phyloP scores from a whole-genome alignment of 176 grass and related monocot genomes.

The Puya raimondii region DNA sequence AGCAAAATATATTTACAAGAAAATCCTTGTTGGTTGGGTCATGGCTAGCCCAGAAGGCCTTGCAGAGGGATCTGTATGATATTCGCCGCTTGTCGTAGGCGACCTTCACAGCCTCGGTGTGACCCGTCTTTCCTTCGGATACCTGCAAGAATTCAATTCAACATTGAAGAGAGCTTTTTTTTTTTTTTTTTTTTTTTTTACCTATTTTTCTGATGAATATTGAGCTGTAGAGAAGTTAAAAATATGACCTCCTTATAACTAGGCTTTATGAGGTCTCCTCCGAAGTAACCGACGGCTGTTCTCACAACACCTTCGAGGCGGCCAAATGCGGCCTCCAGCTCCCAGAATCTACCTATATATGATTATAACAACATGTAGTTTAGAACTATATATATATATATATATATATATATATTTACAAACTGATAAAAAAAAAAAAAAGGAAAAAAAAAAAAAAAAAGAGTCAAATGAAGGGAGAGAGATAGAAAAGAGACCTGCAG shows the following conservation, averaged over 20 bases:
- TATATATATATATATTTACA: not conserved
- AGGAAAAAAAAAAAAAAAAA: no score
- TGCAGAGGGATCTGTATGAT: constrained; percentile 8
- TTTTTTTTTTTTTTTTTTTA: no score
- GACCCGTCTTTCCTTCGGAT: constrained; percentile 11
- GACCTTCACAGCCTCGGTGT: constrained; percentile 19
- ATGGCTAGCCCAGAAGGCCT: constrained; percentile 19
- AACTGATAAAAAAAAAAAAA: not conserved
- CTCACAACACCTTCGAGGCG: not conserved
- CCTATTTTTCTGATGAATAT: not conserved
- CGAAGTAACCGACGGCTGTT: constrained; percentile 6
- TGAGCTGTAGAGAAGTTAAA: not conserved
- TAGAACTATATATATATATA: no score
- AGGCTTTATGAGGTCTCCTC: constrained; percentile 15
- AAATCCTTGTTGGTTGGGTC: constrained; percentile 20
- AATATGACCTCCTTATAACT: constrained; percentile 11
- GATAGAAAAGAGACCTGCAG: constrained; percentile 2
- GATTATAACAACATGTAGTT: not conserved
- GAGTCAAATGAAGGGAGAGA: not conserved
- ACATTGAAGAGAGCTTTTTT: no score
- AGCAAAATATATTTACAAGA: not conserved
- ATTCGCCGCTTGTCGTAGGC: constrained; percentile 10
- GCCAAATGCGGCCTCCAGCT: constrained; percentile 8
- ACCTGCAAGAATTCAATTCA: constrained; percentile 4
- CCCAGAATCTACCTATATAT: constrained; percentile 8